Percentiles rank a stretch among this genome's conserved stretches.
Conservation (phyloP, 371 early-diverging fungal species). For the Rhizopus microsporus region DNA sequence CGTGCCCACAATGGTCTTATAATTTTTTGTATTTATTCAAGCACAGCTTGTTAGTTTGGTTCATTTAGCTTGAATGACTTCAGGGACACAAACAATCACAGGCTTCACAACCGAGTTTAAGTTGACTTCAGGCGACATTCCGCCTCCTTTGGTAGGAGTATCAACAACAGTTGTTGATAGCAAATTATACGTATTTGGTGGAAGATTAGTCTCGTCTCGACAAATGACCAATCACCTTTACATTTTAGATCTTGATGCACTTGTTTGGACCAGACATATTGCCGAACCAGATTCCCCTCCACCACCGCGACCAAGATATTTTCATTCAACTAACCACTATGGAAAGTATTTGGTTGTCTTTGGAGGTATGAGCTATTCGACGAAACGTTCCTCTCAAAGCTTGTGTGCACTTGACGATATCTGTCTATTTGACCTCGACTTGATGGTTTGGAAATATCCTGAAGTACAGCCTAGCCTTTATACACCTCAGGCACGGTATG, state of each 20-base stretch:
- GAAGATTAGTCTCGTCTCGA: constrained; percentile 65
- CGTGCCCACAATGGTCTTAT: too few species aligned
- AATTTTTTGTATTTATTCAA: too few species aligned
- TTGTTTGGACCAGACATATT: constrained; percentile 53
- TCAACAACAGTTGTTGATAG: constrained; percentile 62
- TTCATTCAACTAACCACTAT: constrained; percentile 76
- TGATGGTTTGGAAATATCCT: constrained; percentile 59
- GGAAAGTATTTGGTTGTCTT: constrained; percentile 56
- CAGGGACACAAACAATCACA: constrained; percentile 62
- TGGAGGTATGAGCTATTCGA: constrained; percentile 64
- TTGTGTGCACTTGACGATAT: constrained; percentile 66
- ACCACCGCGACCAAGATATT: constrained; percentile 64
- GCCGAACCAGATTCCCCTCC: constrained; percentile 34
- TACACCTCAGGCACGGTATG: constrained; percentile 69
- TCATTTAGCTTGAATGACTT: constrained; percentile 6
- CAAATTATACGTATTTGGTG: constrained; percentile 70
- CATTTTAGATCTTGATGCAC: constrained; percentile 60
- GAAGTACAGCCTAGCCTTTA: constrained; percentile 44
- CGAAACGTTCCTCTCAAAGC: constrained; percentile 24
- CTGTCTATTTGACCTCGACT: constrained; percentile 58
- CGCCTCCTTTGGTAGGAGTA: constrained; percentile 75
- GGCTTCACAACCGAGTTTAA: constrained; percentile 72
- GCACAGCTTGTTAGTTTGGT: too few species aligned
- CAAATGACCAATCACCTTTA: constrained; percentile 72
- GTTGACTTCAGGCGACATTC: constrained; percentile 61